phyloP scores from a whole-genome alignment of 2,329 filamentous ascomycete species.

The Pyrenochaeta sp. region DNA sequence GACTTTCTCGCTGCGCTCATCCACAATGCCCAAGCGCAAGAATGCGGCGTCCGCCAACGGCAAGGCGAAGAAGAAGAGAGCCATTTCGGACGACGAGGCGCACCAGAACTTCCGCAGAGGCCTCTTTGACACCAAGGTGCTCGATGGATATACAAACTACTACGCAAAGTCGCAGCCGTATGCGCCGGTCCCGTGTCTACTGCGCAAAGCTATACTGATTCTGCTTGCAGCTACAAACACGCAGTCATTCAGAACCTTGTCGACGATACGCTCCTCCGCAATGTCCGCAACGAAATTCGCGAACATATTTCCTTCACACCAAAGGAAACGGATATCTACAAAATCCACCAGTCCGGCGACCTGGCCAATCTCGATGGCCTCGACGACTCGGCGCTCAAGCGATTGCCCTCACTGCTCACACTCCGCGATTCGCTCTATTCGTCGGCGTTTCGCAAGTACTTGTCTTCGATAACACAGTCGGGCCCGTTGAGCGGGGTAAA shows the following conservation, averaged over 20 bases:
- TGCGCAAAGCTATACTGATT: constrained; percentile 15
- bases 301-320: constrained; percentile 93
- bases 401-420: constrained; percentile 86
- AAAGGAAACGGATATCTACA: constrained; percentile 99
- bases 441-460: constrained; percentile 84
- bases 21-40: constrained; percentile 53
- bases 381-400: constrained; percentile 82
- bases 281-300: constrained; percentile 87
- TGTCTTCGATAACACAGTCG: constrained; percentile 84
- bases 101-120: constrained; percentile 50
- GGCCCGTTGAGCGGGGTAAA: constrained; percentile 90
- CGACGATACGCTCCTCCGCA: constrained; percentile 80
- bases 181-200: too few species aligned
- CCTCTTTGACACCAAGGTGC: constrained; percentile 48
- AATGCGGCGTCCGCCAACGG: constrained; percentile 49
- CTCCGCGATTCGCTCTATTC: constrained; percentile 97
- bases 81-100: constrained; percentile 51
- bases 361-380: constrained; percentile 95
- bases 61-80: constrained; percentile 55
- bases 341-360: constrained; percentile 98
- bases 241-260: constrained; percentile 86
- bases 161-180: constrained; percentile 53
- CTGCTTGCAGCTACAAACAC: constrained; percentile 76
- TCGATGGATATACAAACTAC: constrained; percentile 44
- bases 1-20: constrained; percentile 10